Evolutionary conservation across 2,329 filamentous ascomycete genomes (phyloP), one percentile per base, ranked within the genome.

Genomic region (Macroventuria anomochaeta): DNA sequence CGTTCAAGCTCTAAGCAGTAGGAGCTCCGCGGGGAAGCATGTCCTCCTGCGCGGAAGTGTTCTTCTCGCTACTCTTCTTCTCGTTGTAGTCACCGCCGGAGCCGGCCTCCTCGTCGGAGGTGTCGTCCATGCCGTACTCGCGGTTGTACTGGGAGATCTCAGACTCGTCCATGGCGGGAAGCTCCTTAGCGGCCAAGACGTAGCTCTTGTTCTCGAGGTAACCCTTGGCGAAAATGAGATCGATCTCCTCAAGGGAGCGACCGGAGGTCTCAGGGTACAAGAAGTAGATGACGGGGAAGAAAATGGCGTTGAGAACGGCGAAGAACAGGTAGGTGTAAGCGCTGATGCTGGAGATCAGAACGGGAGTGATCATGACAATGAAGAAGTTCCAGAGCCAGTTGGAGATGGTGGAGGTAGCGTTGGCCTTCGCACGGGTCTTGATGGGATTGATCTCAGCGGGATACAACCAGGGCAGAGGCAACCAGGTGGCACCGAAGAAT

Each of bases 401-500:
- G 26, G 76, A 76, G 67, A 77, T 79, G 5, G 81, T 83, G 0
- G 80, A 81, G 7, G 83, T 72, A 1, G 81, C 81, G 64, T 83
- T 83, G 33, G 81, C 81, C 73, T 83, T 83, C 33, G 80, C 79
- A 41, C 82, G 77, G 6, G 81, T 84, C 69, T 80, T 81, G 67
- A 83, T 77, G 6, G 82, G 81, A 49, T 80, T 82, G 64, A 82
- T 72, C 57, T 82, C 82, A 40, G 81, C 79, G 0, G 80, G 68
- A 57, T 73, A 85, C 71, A 74, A 60, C 85, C 85, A 89, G 0
- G 85, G 85, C 20, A 87, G 78, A 13, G 85, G 85, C 6, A 88
- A 69, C 81, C 84, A 87, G 0, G 84, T 85, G 0, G 85, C 85
- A 28, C 86, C 87, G 58, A 88, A 89, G 49, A 85, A 86, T 4